These are phyloP conservation scores for Pythium insidiosum DNA, from an alignment of 352 stramenopile genomes.

Conservation along the genomic window DNA sequence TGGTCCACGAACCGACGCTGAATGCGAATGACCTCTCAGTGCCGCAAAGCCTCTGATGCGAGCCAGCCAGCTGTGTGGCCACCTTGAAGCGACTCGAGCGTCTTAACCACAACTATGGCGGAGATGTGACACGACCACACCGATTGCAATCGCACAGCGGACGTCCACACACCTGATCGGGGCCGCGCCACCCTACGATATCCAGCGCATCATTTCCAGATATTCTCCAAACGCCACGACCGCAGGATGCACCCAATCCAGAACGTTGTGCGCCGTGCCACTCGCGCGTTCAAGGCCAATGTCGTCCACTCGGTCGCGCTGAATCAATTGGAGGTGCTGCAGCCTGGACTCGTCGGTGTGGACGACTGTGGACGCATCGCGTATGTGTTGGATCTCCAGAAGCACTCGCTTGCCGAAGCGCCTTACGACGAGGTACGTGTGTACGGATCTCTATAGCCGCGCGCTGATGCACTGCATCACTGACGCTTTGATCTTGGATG, in stretches of 20 bases:
- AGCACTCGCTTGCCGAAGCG: slow-evolving; percentile 9
- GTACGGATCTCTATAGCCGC: too few species aligned
- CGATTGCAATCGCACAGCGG: too few species aligned
- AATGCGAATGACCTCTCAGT: slow-evolving; percentile 8
- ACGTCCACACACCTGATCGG: too few species aligned
- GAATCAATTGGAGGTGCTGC: slow-evolving; percentile 45
- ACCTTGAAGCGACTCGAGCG: slow-evolving; percentile 1
- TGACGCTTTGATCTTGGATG: too few species aligned
- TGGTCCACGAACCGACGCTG: neutral
- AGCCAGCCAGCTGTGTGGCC: too few species aligned
- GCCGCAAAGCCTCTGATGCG: neutral
- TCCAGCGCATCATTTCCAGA: slow-evolving; percentile 1
- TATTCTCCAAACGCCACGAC: neutral
- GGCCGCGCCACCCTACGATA: too few species aligned
- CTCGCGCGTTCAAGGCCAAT: slow-evolving; percentile 63
- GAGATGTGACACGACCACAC: too few species aligned
- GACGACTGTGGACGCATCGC: slow-evolving; percentile 31
- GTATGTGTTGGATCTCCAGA: slow-evolving; percentile 35
- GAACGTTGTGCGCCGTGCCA: slow-evolving; percentile 5
- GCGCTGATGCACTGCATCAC: too few species aligned
- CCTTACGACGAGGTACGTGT: slow-evolving; percentile 10
- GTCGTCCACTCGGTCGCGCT: slow-evolving; percentile 68
- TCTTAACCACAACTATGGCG: neutral
- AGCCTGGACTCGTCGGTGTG: slow-evolving; percentile 57
- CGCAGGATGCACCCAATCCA: neutral